Evolutionary conservation across 352 stramenopile genomes (phyloP).

Genomic region (Globisporangium paroecandrum): DNA sequence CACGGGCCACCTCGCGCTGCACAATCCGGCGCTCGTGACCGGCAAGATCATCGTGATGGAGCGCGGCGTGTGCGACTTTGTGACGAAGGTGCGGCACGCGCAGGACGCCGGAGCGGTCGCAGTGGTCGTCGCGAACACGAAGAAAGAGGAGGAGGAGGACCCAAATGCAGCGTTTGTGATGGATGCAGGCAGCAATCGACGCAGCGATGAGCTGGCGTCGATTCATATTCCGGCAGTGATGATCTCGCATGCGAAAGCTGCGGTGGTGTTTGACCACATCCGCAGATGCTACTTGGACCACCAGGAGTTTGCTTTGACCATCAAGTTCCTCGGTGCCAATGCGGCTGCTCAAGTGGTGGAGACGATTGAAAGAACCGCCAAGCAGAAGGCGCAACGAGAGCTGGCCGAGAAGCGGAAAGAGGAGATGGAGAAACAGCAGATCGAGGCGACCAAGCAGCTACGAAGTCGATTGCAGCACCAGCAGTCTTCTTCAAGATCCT

Average conservation of each 20-base stretch:
- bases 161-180: conserved; percentile 59
- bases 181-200: conserved; percentile 41
- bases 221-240: conserved; percentile 65
- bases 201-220: conserved; percentile 12
- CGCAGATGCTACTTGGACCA: conserved; percentile 46
- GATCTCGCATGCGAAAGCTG: conserved; percentile 41
- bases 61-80: conserved; percentile 70
- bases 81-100: conserved; percentile 67
- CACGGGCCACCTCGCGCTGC: conserved; percentile 41
- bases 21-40: conserved; percentile 38
- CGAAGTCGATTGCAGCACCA: conserved; percentile 42
- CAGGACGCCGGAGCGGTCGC: conserved; percentile 66
- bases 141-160: conserved; percentile 19
- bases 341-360: conserved; percentile 51
- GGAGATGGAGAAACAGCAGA: conserved; percentile 42
- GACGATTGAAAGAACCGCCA: conserved; percentile 31
- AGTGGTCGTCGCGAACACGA: conserved; percentile 62
- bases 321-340: conserved; percentile 56
- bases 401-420: conserved; percentile 24
- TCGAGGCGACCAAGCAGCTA: conserved; percentile 46
- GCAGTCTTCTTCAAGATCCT: conserved; percentile 1
- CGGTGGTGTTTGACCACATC: conserved; percentile 49
- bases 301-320: conserved; percentile 35
- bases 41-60: conserved; percentile 69
- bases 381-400: conserved; percentile 23